Evolutionary conservation across 2,329 filamentous ascomycete genomes (phyloP).

Genomic region (Sporothrix mexicana): DNA sequence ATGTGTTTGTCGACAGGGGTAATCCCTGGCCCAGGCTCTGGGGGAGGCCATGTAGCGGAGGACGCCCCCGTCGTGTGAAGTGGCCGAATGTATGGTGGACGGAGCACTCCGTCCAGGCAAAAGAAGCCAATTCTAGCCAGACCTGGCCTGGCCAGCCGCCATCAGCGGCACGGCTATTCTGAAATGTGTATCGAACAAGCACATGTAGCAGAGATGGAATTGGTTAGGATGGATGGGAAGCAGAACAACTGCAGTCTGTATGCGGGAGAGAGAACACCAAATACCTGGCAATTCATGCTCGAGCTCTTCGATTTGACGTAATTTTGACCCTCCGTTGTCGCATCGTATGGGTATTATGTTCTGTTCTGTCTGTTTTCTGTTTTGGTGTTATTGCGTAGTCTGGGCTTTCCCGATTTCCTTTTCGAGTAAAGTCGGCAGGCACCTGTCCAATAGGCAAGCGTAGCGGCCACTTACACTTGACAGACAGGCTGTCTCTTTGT

Average conservation of each 20-base stretch:
- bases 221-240: neutral
- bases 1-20: constrained; percentile 26
- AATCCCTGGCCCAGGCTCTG: constrained; percentile 12
- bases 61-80: neutral
- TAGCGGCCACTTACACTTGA: neutral
- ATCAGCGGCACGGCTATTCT: constrained; percentile 25
- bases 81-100: neutral
- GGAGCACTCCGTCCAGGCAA: neutral
- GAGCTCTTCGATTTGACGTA: neutral
- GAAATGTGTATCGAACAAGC: neutral
- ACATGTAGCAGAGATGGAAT: neutral
- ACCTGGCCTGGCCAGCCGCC: neutral
- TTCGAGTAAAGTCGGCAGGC: constrained; percentile 4
- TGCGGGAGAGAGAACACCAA: neutral
- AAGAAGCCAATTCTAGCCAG: neutral
- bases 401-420: neutral
- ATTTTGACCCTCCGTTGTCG: neutral
- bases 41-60: neutral
- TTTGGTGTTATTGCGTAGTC: neutral
- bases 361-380: no score
- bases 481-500: neutral
- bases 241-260: neutral
- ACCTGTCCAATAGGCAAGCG: constrained; percentile 12
- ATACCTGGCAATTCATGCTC: neutral
- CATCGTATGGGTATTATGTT: neutral